Percentiles rank a stretch among this genome's conserved stretches.
phyloP scores from a whole-genome alignment of 495 filamentous ascomycete species.

The Aspergillus diversus region DNA sequence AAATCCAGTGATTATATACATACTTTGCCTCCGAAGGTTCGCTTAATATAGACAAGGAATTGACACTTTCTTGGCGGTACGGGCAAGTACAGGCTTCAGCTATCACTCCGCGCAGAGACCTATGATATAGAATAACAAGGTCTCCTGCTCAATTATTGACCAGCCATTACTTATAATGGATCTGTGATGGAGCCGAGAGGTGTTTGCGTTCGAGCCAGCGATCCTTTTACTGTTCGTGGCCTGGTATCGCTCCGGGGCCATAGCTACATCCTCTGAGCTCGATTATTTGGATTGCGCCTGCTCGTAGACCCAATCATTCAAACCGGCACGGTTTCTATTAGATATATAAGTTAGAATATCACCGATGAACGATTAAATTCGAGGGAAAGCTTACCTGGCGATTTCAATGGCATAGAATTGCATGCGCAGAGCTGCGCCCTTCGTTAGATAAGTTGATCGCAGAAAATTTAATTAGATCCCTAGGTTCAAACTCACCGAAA shows the following conservation, averaged over 20 bases:
- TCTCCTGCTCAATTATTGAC: too few relatives aligned
- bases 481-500: conserved; percentile 52
- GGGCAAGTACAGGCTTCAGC: too few relatives aligned
- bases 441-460: conserved; percentile 23
- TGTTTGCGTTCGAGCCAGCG: conserved; percentile 2
- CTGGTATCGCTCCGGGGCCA: conserved; percentile 2
- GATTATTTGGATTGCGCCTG: conserved; percentile 56
- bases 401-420: conserved; percentile 99
- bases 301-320: conserved; percentile 98
- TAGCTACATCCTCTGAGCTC: conserved; percentile 27
- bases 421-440: conserved; percentile 65
- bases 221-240: neutral
- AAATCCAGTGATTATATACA: conserved; percentile 17
- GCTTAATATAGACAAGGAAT: neutral
- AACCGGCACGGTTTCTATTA: conserved; percentile 74
- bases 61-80: too few relatives aligned
- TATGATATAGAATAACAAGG: too few relatives aligned
- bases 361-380: neutral
- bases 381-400: conserved; percentile 60
- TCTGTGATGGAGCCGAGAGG: too few relatives aligned
- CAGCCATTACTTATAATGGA: too few relatives aligned
- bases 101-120: too few relatives aligned
- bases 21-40: neutral
- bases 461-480: conserved; percentile 2
- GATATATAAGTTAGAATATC: conserved; percentile 16